These are phyloP conservation scores for Botrytis hyacinthi DNA, from an alignment of 2,329 filamentous ascomycete species.

Conservation along the genomic window DNA sequence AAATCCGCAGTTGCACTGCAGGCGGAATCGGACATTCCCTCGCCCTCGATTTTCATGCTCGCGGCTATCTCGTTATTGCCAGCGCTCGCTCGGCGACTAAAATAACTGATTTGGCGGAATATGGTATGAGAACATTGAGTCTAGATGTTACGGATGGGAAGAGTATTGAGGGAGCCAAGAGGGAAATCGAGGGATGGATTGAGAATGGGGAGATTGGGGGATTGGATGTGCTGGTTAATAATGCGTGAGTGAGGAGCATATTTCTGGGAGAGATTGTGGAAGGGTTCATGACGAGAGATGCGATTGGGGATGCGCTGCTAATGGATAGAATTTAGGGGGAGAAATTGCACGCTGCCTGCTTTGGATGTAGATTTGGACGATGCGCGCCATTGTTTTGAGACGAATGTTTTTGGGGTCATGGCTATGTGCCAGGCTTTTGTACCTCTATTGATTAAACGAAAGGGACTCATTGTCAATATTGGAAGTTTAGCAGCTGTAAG, in stretches of 20 bases:
- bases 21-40: constrained; percentile 45
- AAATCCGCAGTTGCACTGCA: constrained; percentile 27
- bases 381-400: constrained; percentile 38
- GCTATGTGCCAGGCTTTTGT: constrained; percentile 46
- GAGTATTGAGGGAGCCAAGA: constrained; percentile 30
- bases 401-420: constrained; percentile 45
- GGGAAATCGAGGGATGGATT: constrained; percentile 36
- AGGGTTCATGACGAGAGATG: neutral
- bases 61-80: constrained; percentile 43
- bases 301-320: neutral
- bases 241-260: constrained; percentile 52
- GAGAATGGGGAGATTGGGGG: constrained; percentile 57
- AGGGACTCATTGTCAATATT: constrained; percentile 34
- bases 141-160: constrained; percentile 43
- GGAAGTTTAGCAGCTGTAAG: constrained; percentile 41
- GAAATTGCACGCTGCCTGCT: constrained; percentile 31
- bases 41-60: constrained; percentile 41
- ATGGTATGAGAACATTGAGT: constrained; percentile 41
- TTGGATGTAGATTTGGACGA: constrained; percentile 39
- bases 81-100: constrained; percentile 42
- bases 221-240: constrained; percentile 89
- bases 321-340: constrained; percentile 24
- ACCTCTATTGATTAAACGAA: constrained; percentile 37
- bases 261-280: neutral
- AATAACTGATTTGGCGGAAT: constrained; percentile 32